Base-by-base conservation (phyloP, 1,284 basidiomycete genomes). In the Cystobasidium slooffiae region DNA sequence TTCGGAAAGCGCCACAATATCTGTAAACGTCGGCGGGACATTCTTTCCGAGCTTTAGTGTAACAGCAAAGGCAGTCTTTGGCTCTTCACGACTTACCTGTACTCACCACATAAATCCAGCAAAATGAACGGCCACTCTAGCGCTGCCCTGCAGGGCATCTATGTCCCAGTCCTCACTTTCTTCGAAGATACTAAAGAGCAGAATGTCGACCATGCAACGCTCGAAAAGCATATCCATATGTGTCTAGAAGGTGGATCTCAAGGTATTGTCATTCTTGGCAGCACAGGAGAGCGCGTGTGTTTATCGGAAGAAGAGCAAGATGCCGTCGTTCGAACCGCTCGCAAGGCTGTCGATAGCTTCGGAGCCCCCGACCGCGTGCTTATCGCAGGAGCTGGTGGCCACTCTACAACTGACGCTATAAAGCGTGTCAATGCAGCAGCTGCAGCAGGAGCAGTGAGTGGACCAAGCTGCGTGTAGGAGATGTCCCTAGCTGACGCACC, bases 171-270 rank as follows among this genome's bases (percentile, higher is more conserved):
- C 8, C 61, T 63, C 61, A 63, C 61, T 44, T 63, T 63, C 31
- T 63, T 63, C 24, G 61, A 63, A 1, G 61, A 63, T 37, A 63
- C 61, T 22, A 63, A 63, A 22, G 61, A 63, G 61, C 61, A 63
- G 44, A 47, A 63, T 63, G 46, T 63, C 12, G 61, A 63, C 24
- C 31, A 63, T 16, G 31, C 61, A 4, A 49, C 61, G 10, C 22
- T 63, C 37, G 61, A 63, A 49, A 63, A 63, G 61, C 61, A 63
- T 44, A 63, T 63, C 22, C 61, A 63, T 22, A 63, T 63, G 61
- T 22, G n/a, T 44, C 10, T 63, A 24, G 61, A 37, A 46, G 61
- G 61, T 12, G 61, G 61, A 6, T 63, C 44, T 18, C 61, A 63
- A 49, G 61, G 61, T 20, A 22, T 63, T 1, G 61, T 63, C 6